Evolutionary conservation across 768 basidiomycete species (phyloP), one percentile per base, ranked within the genome.

Genomic region (Leucocoprinus leucothites): DNA sequence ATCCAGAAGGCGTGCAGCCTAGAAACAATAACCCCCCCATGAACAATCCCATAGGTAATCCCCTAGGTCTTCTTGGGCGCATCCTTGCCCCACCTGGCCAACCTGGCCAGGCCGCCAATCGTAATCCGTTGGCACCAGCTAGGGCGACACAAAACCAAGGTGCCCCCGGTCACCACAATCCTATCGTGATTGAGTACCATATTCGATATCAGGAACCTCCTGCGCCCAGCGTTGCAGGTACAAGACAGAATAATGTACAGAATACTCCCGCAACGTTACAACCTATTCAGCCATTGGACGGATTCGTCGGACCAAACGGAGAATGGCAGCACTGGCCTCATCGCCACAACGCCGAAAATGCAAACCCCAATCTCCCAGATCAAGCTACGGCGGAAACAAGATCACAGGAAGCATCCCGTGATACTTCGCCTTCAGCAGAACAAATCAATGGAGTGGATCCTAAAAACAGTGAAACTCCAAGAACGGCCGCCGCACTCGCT

Each of bases 321-420:
- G 75, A 69, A n/a, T 88, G 85, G 84, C 82, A 82, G 53, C 78
- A 76, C 21, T 89, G 86, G 86, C 79, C 77, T 40, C 65, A 68
- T 48, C 71, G 62, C 6, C 71, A 58, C 36, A 44, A 53, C 40
- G 38, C 16, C n/a, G 14, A 47, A 13, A 18, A 28, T 19, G 31
- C 28, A 19, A 45, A 38, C 14, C 3, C 9, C 38, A 44, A 43
- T 19, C 24, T 41, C n/a, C 53, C 44, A 18, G 9, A 13, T n/a
- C 48, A 41, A 41, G 36, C 51, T 4, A 36, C 48, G 19, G 18
- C 14, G 7, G 38, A 38, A 13, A 13, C 7, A 3, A 13, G 38
- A 38, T 4, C 38, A 13, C 38, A 3, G 4, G 38, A n/a, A n/a
- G 38, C 5, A 13, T n/a, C 38, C 3, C 7, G 3, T 38, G 16